Evolutionary conservation across 225 moss, liverwort and hornwort species (phyloP).

Genomic region (Physcomitrium patens): DNA sequence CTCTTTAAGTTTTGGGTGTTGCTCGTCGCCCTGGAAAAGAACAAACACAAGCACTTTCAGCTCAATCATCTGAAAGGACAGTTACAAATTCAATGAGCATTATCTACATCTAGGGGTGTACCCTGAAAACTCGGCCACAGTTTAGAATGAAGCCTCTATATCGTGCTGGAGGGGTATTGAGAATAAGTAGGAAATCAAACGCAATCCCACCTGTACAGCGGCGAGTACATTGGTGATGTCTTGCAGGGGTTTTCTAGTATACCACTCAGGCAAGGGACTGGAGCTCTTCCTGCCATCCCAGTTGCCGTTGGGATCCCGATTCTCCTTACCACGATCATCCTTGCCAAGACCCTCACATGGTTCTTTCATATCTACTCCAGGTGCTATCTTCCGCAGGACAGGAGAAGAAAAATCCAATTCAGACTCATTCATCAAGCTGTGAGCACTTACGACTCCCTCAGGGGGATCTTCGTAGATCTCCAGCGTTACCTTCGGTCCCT

Average conservation of each 20-base stretch:
- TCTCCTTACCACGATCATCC: conserved; percentile 39
- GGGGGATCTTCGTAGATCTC: conserved; percentile 38
- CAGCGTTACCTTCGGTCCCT: conserved; percentile 2
- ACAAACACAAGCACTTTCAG: neutral
- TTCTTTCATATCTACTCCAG: neutral
- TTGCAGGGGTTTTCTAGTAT: conserved; percentile 40
- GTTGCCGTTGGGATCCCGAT: conserved; percentile 35
- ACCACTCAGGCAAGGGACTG: conserved; percentile 52
- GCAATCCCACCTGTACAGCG: conserved; percentile 35
- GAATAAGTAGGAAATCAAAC: neutral
- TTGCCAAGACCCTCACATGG: neutral
- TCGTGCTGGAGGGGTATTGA: neutral
- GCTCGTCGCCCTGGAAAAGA: conserved; percentile 35
- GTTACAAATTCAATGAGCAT: too few relatives aligned
- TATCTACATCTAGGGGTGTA: too few relatives aligned
- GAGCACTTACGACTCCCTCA: neutral
- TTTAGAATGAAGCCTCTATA: too few relatives aligned
- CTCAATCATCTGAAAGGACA: neutral
- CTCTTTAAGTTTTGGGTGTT: conserved; percentile 39
- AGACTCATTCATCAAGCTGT: neutral
- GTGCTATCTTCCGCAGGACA: conserved; percentile 14
- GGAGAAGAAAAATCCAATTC: conserved; percentile 11
- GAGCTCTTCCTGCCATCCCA: conserved; percentile 10
- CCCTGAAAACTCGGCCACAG: too few relatives aligned
- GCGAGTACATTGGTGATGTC: conserved; percentile 53